Evolutionary conservation across 2,329 filamentous ascomycete species (phyloP), one percentile per base, ranked within the genome.

Genomic region (Coniochaeta ligniaria): DNA sequence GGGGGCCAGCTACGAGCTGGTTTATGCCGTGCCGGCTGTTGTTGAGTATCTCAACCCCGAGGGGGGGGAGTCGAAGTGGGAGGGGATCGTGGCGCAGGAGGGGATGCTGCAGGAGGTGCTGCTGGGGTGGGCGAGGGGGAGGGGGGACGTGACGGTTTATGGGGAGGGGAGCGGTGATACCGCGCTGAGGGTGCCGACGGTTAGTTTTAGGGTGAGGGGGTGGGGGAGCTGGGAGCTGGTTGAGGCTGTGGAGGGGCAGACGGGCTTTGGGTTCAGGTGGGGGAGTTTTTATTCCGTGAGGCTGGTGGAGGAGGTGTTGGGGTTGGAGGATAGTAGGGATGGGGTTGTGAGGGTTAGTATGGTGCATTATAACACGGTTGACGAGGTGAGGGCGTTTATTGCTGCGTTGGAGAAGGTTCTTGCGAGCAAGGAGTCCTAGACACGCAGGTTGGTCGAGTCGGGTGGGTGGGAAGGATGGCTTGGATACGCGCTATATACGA

Each of bases 1-100:
- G 0, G 88, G 80, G 0, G 83, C 83, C 4, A 88, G 82, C 73
- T 92, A 93, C 70, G 90, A 94, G 72, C 79, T 89, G 22, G 79
- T 85, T 0, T 80, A 86, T 41, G 77, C 80, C 0, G 79, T 94
- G 14, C 85, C 88, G 0, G 70, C 77, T 0, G 82, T 92, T 1
- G 75, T 84, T 0, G 72, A 78, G 0, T 92, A 92, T 65, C 78
- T 91, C n/a, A 73, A 75, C 1, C 63, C 75, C 2, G 65, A 75
- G 6, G 67, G 68, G 1, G 52, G 26, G 57, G 45, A 3, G 28
- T 38, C 54, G 33, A 67, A 61, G 5, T 86, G 81, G 82, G 71
- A 73, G 0, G 73, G 72, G 5, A 83, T 88, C 43, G 74, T 77
- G 1, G 71, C 71, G 60, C 83, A 88, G 58, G 86, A 90, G 71